Conservation (phyloP, 805 yeast species). For the Danielia oregonensis region DNA sequence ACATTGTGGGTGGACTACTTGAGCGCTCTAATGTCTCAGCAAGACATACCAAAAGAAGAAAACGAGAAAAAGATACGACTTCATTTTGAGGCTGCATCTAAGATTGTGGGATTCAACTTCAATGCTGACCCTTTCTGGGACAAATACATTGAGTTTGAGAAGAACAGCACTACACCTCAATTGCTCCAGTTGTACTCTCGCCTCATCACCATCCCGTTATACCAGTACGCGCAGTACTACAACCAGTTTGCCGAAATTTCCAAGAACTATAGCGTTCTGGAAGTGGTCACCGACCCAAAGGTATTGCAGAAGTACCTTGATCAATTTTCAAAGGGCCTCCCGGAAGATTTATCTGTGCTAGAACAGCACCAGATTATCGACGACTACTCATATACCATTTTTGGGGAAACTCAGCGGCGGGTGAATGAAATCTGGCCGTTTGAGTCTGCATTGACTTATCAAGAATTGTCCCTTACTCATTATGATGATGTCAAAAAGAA, state of each 20-base stretch:
- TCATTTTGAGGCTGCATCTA: conserved; percentile 48
- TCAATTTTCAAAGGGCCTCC: conserved; percentile 19
- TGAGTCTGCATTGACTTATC: conserved; percentile 62
- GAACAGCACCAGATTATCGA: conserved; percentile 43
- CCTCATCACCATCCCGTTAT: conserved; percentile 62
- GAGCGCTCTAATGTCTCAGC: conserved; percentile 35
- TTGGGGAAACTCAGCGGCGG: conserved; percentile 43
- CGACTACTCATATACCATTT: conserved; percentile 40
- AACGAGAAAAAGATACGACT: conserved; percentile 21
- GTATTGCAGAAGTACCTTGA: conserved; percentile 18
- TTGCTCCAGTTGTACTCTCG: conserved; percentile 41
- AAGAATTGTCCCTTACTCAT: conserved; percentile 48
- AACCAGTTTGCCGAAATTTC: conserved; percentile 42
- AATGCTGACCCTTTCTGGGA: conserved; percentile 84
- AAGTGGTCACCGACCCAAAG: conserved; percentile 19
- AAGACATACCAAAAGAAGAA: conserved; percentile 1
- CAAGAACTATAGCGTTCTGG: conserved; percentile 28
- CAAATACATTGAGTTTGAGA: conserved; percentile 53
- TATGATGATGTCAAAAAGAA: conserved; percentile 34
- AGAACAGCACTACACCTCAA: conserved; percentile 24
- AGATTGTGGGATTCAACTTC: conserved; percentile 64
- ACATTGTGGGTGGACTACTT: conserved; percentile 69
- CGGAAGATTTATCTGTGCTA: conserved; percentile 26
- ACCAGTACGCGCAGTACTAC: conserved; percentile 80
- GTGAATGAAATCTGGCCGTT: conserved; percentile 66